Percentiles rank a stretch among this genome's conserved stretches.
Evolutionary conservation across 768 basidiomycete species (phyloP).

Genomic region (Mrakia frigida): DNA sequence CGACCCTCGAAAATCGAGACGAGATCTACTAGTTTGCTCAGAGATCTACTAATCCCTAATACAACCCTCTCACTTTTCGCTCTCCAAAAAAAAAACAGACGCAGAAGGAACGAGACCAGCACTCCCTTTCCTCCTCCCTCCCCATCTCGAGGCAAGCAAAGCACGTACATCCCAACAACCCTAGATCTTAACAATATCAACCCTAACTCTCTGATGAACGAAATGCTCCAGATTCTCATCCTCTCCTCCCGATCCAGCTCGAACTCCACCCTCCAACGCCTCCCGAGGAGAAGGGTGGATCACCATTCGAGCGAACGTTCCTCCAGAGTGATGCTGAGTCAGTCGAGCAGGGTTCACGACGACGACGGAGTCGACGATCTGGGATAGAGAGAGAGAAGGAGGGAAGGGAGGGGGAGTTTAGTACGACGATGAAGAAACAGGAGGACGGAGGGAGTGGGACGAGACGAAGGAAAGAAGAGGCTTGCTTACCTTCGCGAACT

Average conservation of each 20-base stretch:
- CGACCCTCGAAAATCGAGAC: neutral
- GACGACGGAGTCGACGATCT: conserved; percentile 71
- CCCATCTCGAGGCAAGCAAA: neutral
- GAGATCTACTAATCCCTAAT: neutral
- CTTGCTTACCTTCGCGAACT: conserved; percentile 76
- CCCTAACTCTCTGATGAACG: conserved; percentile 46
- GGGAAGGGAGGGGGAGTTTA: neutral
- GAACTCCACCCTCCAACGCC: conserved; percentile 34
- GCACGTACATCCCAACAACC: neutral
- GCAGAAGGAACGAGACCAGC: too few species aligned
- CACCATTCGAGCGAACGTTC: conserved; percentile 46
- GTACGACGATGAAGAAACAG: neutral
- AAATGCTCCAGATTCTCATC: conserved; percentile 41
- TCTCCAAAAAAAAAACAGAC: neutral
- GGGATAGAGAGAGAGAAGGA: neutral
- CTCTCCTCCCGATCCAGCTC: conserved; percentile 35
- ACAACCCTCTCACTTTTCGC: neutral
- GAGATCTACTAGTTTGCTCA: neutral
- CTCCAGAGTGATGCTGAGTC: conserved; percentile 42
- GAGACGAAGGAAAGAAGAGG: neutral
- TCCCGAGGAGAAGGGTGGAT: conserved; percentile 44
- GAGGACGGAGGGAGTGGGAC: neutral
- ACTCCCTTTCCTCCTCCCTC: neutral
- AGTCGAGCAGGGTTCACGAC: conserved; percentile 84
- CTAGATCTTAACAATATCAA: conserved; percentile 47